Conservation (phyloP, 768 basidiomycete genomes). For the Mycena haematopus region DNA sequence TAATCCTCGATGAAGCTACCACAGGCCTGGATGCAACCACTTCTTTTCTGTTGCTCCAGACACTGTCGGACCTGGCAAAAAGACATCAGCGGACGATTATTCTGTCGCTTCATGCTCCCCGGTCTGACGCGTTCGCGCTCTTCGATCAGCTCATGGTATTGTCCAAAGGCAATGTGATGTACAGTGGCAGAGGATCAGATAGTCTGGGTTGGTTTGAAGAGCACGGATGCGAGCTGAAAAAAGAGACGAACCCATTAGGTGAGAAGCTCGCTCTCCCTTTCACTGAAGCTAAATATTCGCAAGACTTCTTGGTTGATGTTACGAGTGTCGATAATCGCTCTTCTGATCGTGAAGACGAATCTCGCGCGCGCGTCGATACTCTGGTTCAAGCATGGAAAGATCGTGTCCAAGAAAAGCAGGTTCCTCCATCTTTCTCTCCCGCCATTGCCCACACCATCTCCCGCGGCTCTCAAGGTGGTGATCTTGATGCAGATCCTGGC, state of each 20-base stretch:
- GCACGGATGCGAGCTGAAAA: slow-evolving; percentile 38
- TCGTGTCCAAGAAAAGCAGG: slow-evolving; percentile 6
- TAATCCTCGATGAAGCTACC: slow-evolving; percentile 50
- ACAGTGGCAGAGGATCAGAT: slow-evolving; percentile 41
- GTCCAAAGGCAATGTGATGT: slow-evolving; percentile 49
- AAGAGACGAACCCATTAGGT: slow-evolving; percentile 50
- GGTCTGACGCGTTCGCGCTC: slow-evolving; percentile 52
- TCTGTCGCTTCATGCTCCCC: slow-evolving; percentile 54
- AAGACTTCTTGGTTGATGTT: slow-evolving; percentile 43
- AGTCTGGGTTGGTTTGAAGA: slow-evolving; percentile 44
- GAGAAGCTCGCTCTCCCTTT: not conserved
- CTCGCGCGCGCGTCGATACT: slow-evolving; percentile 38
- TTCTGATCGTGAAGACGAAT: slow-evolving; percentile 42
- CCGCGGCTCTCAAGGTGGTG: slow-evolving; percentile 17
- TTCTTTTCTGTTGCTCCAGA: slow-evolving; percentile 38
- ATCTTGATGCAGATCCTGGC: slow-evolving; percentile 2
- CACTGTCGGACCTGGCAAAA: slow-evolving; percentile 39
- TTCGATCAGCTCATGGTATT: slow-evolving; percentile 53
- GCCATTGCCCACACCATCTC: slow-evolving; percentile 26
- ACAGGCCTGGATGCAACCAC: slow-evolving; percentile 34
- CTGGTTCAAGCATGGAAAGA: slow-evolving; percentile 45
- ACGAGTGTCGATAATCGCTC: slow-evolving; percentile 46
- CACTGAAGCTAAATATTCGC: slow-evolving; percentile 38
- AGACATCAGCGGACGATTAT: slow-evolving; percentile 45
- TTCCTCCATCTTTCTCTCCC: slow-evolving; percentile 15